phyloP scores from a whole-genome alignment of 805 yeast genomes.

The Kazachstania africana region DNA sequence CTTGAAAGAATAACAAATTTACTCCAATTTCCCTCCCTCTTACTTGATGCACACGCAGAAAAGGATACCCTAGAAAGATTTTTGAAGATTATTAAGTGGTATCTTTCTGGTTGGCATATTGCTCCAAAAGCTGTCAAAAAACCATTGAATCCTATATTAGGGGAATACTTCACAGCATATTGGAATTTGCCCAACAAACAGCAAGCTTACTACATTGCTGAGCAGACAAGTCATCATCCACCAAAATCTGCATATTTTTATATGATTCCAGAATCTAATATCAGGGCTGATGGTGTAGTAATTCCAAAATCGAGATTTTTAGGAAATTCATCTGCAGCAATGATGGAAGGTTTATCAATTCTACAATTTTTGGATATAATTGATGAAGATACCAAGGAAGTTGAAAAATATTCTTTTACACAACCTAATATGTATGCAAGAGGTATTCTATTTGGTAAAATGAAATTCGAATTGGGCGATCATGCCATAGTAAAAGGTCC shows the following conservation, averaged over 20 bases:
- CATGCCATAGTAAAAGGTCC: conserved; percentile 68
- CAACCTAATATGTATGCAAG: conserved; percentile 95
- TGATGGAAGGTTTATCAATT: conserved; percentile 86
- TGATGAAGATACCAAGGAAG: conserved; percentile 33
- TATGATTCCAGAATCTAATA: conserved; percentile 65
- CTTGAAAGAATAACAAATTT: conserved; percentile 88
- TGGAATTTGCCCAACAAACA: conserved; percentile 76
- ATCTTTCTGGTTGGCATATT: conserved; percentile 93
- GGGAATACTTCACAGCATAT: conserved; percentile 81
- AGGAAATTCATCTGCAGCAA: conserved; percentile 93
- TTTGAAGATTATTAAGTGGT: conserved; percentile 71
- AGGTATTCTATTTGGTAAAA: conserved; percentile 82
- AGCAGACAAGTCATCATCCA: conserved; percentile 96
- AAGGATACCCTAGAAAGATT: conserved; percentile 58
- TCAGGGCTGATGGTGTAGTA: conserved; percentile 81
- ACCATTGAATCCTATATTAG: conserved; percentile 89
- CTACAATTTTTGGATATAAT: conserved; percentile 52
- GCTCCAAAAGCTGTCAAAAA: conserved; percentile 98
- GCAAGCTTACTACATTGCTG: conserved; percentile 75
- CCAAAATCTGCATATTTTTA: conserved; percentile 92
- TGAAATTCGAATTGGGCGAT: conserved; percentile 88
- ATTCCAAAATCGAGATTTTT: conserved; percentile 80
- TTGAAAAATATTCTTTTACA: conserved; percentile 68
- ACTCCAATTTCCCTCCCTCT: conserved; percentile 64
- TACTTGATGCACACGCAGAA: conserved; percentile 54